Conservation (phyloP, 306 rosid genomes). For the Alnus rubra region DNA sequence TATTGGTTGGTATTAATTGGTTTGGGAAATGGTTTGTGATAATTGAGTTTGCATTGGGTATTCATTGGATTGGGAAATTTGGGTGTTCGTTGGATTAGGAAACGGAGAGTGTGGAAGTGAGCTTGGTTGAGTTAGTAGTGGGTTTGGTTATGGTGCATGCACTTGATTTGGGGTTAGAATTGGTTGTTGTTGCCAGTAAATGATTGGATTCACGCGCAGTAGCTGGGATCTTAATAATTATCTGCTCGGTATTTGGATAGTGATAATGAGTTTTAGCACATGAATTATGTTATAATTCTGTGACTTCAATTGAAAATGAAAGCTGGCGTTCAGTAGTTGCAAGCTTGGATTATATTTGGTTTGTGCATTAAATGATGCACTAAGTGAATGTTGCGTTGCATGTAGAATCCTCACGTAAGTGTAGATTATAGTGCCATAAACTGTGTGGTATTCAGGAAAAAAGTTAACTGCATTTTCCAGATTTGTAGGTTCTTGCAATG, state of each 20-base stretch:
- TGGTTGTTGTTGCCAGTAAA: constrained; percentile 19
- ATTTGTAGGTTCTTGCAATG: constrained; percentile 1
- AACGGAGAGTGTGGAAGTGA: constrained; percentile 39
- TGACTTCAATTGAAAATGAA: constrained; percentile 13
- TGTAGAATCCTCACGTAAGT: constrained; percentile 13
- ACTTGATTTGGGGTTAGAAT: constrained; percentile 22
- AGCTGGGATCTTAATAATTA: constrained; percentile 30
- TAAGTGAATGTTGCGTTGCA: constrained; percentile 9
- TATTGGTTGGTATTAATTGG: constrained; percentile 24
- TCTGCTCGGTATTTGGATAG: constrained; percentile 1
- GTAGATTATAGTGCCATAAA: constrained; percentile 11
- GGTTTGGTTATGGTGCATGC: constrained; percentile 23
- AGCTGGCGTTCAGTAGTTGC: constrained; percentile 20
- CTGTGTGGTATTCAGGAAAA: constrained; percentile 6
- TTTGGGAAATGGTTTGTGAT: constrained; percentile 14
- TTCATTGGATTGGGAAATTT: constrained; percentile 36
- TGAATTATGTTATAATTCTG: constrained; percentile 6
- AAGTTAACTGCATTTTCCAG: constrained; percentile 5
- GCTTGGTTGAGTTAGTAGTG: constrained; percentile 37
- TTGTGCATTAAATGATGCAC: background rate
- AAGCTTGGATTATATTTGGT: constrained; percentile 20
- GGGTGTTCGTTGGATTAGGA: constrained; percentile 30
- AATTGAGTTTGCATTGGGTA: constrained; percentile 37
- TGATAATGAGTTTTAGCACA: constrained; percentile 24
- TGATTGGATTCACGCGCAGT: constrained; percentile 25